These are phyloP conservation scores for Boeremia lycopersici DNA, from an alignment of 2,329 filamentous ascomycete species.

Conservation along the genomic window DNA sequence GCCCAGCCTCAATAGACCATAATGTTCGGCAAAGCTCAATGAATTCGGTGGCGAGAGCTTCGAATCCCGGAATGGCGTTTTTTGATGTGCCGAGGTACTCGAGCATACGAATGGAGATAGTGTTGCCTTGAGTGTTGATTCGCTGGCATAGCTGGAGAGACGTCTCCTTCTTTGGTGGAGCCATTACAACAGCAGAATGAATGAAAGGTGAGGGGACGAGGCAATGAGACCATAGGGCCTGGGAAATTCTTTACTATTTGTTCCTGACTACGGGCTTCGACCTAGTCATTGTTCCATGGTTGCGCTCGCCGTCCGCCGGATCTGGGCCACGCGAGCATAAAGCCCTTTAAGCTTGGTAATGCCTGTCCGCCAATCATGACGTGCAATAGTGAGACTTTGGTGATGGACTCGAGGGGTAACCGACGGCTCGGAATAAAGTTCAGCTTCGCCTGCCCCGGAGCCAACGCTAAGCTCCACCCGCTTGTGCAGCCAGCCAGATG, in stretches of 20 bases:
- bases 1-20: constrained; percentile 71
- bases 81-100: constrained; percentile 44
- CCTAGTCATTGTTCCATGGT: constrained; percentile 20
- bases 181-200: constrained; percentile 27
- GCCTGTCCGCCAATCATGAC: constrained; percentile 11
- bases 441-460: constrained; percentile 27
- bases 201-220: not conserved
- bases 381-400: constrained; percentile 11
- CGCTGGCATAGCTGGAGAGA: constrained; percentile 61
- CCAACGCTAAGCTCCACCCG: constrained; percentile 20
- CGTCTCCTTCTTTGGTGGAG: constrained; percentile 46
- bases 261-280: constrained; percentile 20
- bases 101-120: constrained; percentile 58
- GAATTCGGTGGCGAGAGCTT: constrained; percentile 67
- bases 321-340: constrained; percentile 25
- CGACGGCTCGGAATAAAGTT: constrained; percentile 24
- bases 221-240: constrained; percentile 12
- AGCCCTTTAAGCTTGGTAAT: constrained; percentile 2
- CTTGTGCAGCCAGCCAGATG: constrained; percentile 12
- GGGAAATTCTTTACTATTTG: constrained; percentile 23
- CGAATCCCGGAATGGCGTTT: constrained; percentile 49
- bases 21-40: constrained; percentile 70
- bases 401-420: constrained; percentile 15
- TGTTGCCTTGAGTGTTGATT: constrained; percentile 59
- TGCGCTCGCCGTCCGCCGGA: constrained; percentile 22